Base-by-base conservation (phyloP, 192 early-diverging fungal genomes). In the Pilaira anomala region DNA sequence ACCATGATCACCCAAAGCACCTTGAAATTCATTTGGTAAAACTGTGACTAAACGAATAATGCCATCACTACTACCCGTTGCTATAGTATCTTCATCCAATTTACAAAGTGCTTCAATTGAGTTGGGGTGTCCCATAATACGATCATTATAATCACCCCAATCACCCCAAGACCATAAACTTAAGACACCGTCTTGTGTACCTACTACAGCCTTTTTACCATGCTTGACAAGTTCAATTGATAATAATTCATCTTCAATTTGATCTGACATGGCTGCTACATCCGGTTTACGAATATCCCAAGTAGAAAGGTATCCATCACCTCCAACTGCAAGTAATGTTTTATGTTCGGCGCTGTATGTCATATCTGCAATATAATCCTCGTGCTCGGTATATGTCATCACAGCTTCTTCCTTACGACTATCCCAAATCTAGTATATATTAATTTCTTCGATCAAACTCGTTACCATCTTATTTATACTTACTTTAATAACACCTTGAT, bases 201-300 rank as follows among this genome's bases (percentile, higher is more conserved):
- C 97, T 3, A 94, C 91, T 2, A 96, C 83, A 7, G 87, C 96
- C 71, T 95, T 96, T 29, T 80, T 82, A 19, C 81, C 81, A 64
- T 90, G 83, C 80, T 86, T 84, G 9, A 94, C 83, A 49, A 92
- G 70, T 3, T 69, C 68, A 18, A 98, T 80, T 22, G 90, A 96
- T 46, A 99, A 70, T 40, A 98, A 80, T 67, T 98, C 97, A 72
- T 97, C 95, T 36, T 98, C 97, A 80, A 93, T 93, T 67, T 95
- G 90, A 26, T 89, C 97, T 6, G 93, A 97, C 65, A 92, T 87
- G 30, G 86, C 91, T 25, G 91, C 75, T 13, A 93, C 88, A 51
- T 91, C 87, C 12, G 83, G 76, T 73, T 95, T 96, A 50, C 95
- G 88, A 44, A 95, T 83, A 70, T 99, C 96, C 68, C 89, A 95